Percentiles rank a stretch among this genome's conserved stretches.
These are phyloP conservation scores for Neocucurbitaria cava DNA, from an alignment of 2,329 filamentous ascomycete genomes.

Conservation along the genomic window DNA sequence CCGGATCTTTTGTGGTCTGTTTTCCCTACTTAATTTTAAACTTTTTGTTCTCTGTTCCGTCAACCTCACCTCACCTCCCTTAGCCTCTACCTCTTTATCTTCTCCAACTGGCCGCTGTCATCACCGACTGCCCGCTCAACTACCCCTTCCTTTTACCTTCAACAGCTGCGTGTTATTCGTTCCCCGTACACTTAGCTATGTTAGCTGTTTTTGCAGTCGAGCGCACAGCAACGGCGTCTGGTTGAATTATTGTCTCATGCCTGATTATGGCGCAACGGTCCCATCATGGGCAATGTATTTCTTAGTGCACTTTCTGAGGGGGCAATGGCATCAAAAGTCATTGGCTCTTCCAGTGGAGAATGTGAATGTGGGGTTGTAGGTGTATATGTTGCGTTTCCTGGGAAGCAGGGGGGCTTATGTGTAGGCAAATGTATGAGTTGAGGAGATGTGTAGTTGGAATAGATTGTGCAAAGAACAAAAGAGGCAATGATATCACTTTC, in stretches of 20 bases:
- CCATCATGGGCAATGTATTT: background rate
- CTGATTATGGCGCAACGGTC: background rate
- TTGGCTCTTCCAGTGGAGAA: background rate
- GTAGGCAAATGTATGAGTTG: background rate
- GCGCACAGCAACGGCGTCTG: background rate
- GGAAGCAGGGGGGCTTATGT: background rate
- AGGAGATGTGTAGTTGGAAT: background rate
- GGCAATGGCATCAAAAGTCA: background rate
- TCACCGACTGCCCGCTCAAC: background rate
- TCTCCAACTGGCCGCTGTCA: background rate
- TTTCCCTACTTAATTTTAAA: constrained; percentile 1
- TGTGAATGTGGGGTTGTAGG: background rate
- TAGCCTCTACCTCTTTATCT: background rate
- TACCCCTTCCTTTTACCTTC: background rate
- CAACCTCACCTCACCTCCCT: no score
- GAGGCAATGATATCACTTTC: background rate
- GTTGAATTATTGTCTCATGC: background rate
- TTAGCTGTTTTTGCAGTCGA: background rate
- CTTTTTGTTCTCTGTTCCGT: no score
- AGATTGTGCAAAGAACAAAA: constrained; percentile 1
- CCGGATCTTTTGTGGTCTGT: constrained; percentile 8
- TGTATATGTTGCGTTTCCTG: background rate
- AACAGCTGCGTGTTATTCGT: background rate
- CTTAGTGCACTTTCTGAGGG: background rate
- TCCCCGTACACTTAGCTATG: background rate